These are phyloP conservation scores for Aspergillus diversus DNA, from an alignment of 495 filamentous ascomycete genomes.

Conservation along the genomic window DNA sequence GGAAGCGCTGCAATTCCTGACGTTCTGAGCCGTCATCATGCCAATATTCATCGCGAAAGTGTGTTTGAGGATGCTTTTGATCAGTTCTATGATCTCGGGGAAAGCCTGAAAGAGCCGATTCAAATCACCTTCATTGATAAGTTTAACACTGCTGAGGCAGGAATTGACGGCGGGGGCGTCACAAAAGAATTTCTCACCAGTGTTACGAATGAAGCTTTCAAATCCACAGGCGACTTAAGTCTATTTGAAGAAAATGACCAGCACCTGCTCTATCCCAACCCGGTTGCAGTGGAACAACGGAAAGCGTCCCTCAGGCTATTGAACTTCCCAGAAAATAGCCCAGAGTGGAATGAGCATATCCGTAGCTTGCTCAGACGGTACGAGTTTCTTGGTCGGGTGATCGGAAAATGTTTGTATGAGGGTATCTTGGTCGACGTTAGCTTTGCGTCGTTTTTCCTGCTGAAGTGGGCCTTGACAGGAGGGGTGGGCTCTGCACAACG, in stretches of 20 bases:
- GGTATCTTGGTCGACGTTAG: constrained; percentile 92
- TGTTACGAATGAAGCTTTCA: constrained; percentile 86
- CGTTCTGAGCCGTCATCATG: constrained; percentile 72
- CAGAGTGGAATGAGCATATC: constrained; percentile 61
- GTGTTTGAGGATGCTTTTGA: constrained; percentile 86
- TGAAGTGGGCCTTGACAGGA: constrained; percentile 87
- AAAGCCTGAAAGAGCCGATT: constrained; percentile 92
- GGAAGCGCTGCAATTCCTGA: constrained; percentile 41
- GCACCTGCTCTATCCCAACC: constrained; percentile 89
- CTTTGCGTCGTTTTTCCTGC: constrained; percentile 94
- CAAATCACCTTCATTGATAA: constrained; percentile 96
- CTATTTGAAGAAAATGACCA: constrained; percentile 88
- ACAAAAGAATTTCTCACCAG: constrained; percentile 97
- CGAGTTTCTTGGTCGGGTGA: constrained; percentile 89
- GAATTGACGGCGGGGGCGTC: constrained; percentile 95
- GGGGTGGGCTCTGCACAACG: constrained; percentile 60
- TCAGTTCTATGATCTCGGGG: constrained; percentile 80
- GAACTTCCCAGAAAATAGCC: constrained; percentile 55
- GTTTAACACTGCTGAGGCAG: constrained; percentile 84
- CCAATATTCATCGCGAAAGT: constrained; percentile 76
- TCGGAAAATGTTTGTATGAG: constrained; percentile 98
- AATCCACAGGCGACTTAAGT: constrained; percentile 50
- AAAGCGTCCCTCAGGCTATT: constrained; percentile 59
- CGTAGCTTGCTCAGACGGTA: constrained; percentile 71
- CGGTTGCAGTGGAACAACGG: constrained; percentile 73